A percentile compares a stretch with the other conserved stretches of the same genome.
phyloP scores from a whole-genome alignment of 176 grass and related monocot genomes.

The Oryza meridionalis region DNA sequence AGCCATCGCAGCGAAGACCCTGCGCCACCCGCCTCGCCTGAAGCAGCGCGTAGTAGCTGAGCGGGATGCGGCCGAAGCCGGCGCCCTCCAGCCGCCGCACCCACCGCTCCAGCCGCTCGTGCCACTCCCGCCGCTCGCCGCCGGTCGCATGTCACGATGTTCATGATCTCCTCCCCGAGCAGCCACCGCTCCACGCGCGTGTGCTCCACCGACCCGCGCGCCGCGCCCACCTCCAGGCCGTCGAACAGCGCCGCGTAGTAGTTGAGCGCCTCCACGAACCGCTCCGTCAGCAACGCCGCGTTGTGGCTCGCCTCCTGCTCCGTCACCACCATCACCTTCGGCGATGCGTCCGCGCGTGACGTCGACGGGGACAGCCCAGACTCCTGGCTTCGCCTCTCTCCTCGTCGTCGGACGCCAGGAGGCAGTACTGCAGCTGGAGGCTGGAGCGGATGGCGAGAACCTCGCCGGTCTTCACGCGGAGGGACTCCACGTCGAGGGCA shows the following conservation, averaged over 20 bases:
- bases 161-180: conserved; percentile 87
- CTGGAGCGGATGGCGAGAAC: conserved; percentile 75
- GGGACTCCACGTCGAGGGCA: conserved; percentile 62
- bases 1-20: conserved; percentile 65
- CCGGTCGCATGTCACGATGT: conserved; percentile 84
- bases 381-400: conserved; percentile 35
- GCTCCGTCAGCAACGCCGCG: conserved; percentile 55
- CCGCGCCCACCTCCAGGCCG: conserved; percentile 71
- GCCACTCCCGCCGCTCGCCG: conserved; percentile 66
- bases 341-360: conserved; percentile 56
- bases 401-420: conserved; percentile 55
- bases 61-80: conserved; percentile 51
- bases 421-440: conserved; percentile 65
- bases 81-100: conserved; percentile 57
- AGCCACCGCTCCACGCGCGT: conserved; percentile 75
- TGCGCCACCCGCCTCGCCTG: conserved; percentile 69
- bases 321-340: conserved; percentile 74
- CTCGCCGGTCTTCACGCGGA: conserved; percentile 90
- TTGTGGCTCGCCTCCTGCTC: conserved; percentile 98
- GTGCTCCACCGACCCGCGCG: conserved; percentile 72
- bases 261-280: conserved; percentile 88
- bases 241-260: conserved; percentile 95
- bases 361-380: conserved; percentile 40
- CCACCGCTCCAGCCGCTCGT: conserved; percentile 83
- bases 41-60: conserved; percentile 78